A percentile compares a stretch with the other conserved stretches of the same genome.
phyloP scores from a whole-genome alignment of 441 rosid genomes.

The Pelargonium citronellum region DNA sequence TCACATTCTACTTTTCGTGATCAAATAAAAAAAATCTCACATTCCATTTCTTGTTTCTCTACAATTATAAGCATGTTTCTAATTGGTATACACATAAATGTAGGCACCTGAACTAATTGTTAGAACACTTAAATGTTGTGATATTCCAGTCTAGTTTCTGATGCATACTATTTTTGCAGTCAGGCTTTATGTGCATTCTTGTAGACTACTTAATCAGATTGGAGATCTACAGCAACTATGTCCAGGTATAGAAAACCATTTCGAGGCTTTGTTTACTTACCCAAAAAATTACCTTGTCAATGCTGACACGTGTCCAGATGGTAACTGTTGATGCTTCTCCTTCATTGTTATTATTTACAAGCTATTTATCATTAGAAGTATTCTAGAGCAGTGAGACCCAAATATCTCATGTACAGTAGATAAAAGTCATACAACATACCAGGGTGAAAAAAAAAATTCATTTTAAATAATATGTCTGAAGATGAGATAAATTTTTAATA shows the following conservation, averaged over 20 bases:
- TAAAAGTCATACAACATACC: background rate
- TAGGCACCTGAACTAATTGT: no score
- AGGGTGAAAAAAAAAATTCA: background rate
- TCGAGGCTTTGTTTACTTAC: background rate
- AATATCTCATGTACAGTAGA: background rate
- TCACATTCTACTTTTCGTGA: no score
- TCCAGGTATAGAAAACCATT: constrained; percentile 43
- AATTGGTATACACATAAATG: no score
- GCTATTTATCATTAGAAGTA: background rate
- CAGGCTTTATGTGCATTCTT: constrained; percentile 44
- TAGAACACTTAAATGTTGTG: background rate
- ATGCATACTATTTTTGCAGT: constrained; percentile 33
- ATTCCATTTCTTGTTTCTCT: no score
- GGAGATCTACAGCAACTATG: constrained; percentile 49
- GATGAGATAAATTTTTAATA: no score
- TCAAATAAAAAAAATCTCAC: no score
- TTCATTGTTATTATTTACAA: background rate
- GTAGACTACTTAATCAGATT: constrained; percentile 47
- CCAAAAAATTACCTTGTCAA: background rate
- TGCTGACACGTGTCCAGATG: background rate
- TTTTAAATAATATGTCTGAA: no score
- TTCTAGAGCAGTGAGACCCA: background rate
- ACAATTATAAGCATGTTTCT: no score
- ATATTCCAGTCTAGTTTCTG: background rate
- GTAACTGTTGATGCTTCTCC: no score